Evolutionary conservation across 2,329 filamentous ascomycete genomes (phyloP), one percentile per base, ranked within the genome.

Genomic region (Aspergillus niger): DNA sequence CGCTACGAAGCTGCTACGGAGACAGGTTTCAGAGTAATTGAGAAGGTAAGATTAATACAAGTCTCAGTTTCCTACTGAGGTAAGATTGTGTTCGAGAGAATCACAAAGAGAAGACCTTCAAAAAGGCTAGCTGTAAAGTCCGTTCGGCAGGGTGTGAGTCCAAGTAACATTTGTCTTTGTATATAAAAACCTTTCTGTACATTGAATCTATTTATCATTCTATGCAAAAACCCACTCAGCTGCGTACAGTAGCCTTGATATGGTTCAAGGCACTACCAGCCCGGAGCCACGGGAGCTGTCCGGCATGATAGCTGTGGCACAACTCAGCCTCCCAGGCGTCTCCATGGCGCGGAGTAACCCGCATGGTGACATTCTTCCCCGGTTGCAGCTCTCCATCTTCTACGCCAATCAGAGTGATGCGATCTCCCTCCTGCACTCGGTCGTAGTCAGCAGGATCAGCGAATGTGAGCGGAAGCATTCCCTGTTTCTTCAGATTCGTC

Each of bases 401-500:
- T 10, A 67, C 66, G 10, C 65, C 66, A 36, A 66, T 8, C 30
- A 68, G 48, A 1, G 59, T 62, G 22, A 69, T 67, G n/a, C 60
- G 58, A 57, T 68, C 66, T 2, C 64, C 65, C 6, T 67, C 61
- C 10, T 41, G 24, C 22, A 74, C 65, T 3, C 56, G 59, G 49
- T 97, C 93, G 79, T 98, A 98, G 80, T 97, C 94, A 73, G 89
- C 92, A 54, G 92, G 91, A 76, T 97, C 87, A 57, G 86, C 81
- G 82, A 98, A 98, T 68, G 92, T 97, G 66, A 98, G 86, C 72
- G 94, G 94, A 81, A 97, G 89, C 92, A 98, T 97, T 79, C 94
- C 94, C 86, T 97, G 94, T 89, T 98, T 98, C 91, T 97, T 98
- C 83, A 98, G 82, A 86, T 98, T 98, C 83, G 94, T 97, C 86